Evolutionary conservation across 768 basidiomycete species (phyloP), one percentile per base, ranked within the genome.

Genomic region (Rhodotorula paludigena): DNA sequence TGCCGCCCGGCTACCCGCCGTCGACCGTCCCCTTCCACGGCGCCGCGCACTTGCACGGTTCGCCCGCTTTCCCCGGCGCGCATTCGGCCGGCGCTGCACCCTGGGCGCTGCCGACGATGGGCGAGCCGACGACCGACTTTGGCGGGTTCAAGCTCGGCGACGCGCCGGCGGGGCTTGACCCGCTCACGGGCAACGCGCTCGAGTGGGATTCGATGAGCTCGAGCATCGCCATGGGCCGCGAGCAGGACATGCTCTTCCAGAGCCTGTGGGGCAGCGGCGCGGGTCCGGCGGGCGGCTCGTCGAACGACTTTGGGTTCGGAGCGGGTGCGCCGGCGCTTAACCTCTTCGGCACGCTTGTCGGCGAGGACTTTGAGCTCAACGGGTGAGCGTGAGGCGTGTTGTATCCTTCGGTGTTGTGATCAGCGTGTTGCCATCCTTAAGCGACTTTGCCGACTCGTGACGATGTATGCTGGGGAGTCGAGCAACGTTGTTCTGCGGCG

Each of bases 161-260:
- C 35, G 42, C 20, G 1, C 61, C 54, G 2, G 30, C n/a, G 12
- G 61, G 52, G 25, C 33, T 47, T 47, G 67, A 63, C 57, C 30
- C 16, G 44, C 44, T 14, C 16, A 25, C n/a, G n/a, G 10, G 18
- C 41, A 18, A 59, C 25, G 52, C 66, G 53, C 64, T 63, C 58
- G 62, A 67, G 32, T 71, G 65, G 65, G 70, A 67, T 48, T 62
- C 65, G 21, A 55, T 62, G 11, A 54, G 35, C 15, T n/a, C 33
- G 4, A 57, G 53, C 32, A 36, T 71, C 32, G 58, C 52, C 20
- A 59, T 64, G 18, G 70, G 70, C 25, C 54, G 44, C 32, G 70
- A 71, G 55, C 70, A 71, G 59, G 70, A 71, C 59, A 10, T 66
- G 53, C 49, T 71, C 35, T 71, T 71, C 65, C 62, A 66, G 62